phyloP scores from a whole-genome alignment of 345 rosid genomes.

The Excoecaria agallocha region DNA sequence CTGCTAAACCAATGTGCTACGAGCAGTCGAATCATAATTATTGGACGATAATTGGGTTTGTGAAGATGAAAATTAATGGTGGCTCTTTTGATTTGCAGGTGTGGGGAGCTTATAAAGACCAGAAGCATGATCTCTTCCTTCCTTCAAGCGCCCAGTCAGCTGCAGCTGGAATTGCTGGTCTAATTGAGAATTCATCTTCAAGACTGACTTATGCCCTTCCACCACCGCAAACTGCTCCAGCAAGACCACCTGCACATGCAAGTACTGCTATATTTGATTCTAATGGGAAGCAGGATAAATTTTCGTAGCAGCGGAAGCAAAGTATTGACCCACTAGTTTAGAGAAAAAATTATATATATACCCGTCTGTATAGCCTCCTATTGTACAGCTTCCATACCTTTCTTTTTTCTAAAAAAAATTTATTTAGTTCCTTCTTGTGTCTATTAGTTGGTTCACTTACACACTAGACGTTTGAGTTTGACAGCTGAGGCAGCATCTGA shows the following conservation, averaged over 20 bases:
- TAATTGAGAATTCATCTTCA: slow-evolving; percentile 79
- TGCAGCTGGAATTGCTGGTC: slow-evolving; percentile 94
- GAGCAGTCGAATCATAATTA: not conserved
- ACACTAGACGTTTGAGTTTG: not conserved
- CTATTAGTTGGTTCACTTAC: not conserved
- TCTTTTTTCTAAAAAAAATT: not conserved
- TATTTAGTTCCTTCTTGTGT: not conserved
- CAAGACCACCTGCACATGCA: slow-evolving; percentile 34
- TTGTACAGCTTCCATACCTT: slow-evolving; percentile 42
- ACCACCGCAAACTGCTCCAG: slow-evolving; percentile 44
- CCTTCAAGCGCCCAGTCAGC: slow-evolving; percentile 95
- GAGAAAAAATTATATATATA: not conserved
- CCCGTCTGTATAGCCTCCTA: slow-evolving; percentile 31
- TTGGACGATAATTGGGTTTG: not conserved
- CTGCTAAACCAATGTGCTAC: not conserved
- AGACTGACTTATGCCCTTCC: slow-evolving; percentile 81
- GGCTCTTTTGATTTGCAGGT: slow-evolving; percentile 43
- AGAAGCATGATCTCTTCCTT: slow-evolving; percentile 95
- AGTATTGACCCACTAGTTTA: slow-evolving; percentile 6
- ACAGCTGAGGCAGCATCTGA: slow-evolving; percentile 3
- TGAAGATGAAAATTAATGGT: not conserved
- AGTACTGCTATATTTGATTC: slow-evolving; percentile 12
- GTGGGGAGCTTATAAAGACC: slow-evolving; percentile 96
- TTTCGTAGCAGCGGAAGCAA: slow-evolving; percentile 23
- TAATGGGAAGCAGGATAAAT: slow-evolving; percentile 39